Evolutionary conservation across 1,139 yeast species (phyloP), one percentile per base, ranked within the genome.

Genomic region (Taphrina flavorubra): DNA sequence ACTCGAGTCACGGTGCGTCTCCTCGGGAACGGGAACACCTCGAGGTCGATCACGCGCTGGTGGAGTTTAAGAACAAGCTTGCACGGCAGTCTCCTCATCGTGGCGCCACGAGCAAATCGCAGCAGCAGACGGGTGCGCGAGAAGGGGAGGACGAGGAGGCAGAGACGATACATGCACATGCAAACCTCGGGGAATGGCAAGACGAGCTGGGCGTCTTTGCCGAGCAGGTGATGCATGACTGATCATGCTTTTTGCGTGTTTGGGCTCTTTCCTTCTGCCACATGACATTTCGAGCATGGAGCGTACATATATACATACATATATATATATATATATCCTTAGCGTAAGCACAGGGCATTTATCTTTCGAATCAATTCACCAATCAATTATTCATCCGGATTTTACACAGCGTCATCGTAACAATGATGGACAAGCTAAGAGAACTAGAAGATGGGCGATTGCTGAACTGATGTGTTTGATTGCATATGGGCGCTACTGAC

Each of bases 11-110:
- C 20, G 53, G 53, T 2, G 53, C 53, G n/a, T 49, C 53, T 8
- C 53, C 53, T 8, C 31, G 53, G 53, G 53, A 49, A 1, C 31
- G 53, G 53, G 53, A 49, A 8, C 31, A 49, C 36, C 36, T 49
- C 53, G 53, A 49, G 53, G 53, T 49, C n/a, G 53, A 49, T 49
- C 53, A 49, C n/a, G 53, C 53, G 8, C 36, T 49, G 53, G 20
- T 49, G 11, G 53, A 49, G 53, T 49, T 49, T 36, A 49, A 49
- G 53, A 49, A 49, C 36, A 7, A 20, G n/a, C n/a, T 49, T 31
- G 20, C 36, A 2, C 53, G 53, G n/a, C 53, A 49, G 53, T 8
- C 53, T 6, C 20, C 53, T 4, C 53, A 49, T 31, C 18, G 2
- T 2, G 36, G 36, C 1, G n/a, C n/a, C 8, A 18, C 53, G 36